Evolutionary conservation across 1,139 yeast species (phyloP), one percentile per base, ranked within the genome.

Genomic region (Pichia cactophila): DNA sequence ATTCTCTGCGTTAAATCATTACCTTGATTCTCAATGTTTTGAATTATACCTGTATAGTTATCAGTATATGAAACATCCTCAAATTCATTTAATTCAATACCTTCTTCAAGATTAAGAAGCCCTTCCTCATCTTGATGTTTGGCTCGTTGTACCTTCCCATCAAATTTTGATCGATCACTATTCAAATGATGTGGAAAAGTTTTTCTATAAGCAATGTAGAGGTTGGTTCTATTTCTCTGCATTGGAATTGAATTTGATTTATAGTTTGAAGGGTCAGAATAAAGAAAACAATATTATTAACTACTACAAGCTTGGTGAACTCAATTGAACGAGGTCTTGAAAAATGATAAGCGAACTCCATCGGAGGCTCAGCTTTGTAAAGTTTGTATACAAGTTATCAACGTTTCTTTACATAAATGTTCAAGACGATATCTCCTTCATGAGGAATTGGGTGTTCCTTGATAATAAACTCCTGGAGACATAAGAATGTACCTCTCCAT

Each of bases 401-500:
- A 23, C 23, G 23, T 23, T 23, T 23, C n/a, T 11, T 10, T 31
- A 31, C 31, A 7, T 10, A 7, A 29, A 29, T 29, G 12, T 29
- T 11, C 4, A 29, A 29, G 10, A 9, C 31, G 7, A 10, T 3
- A 29, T 11, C 7, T 29, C 3, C 7, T 29, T 29, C 20, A 31
- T 31, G 28, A 44, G 26, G 48, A 41, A 33, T 44, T 50, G 8
- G 52, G 48, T 0, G 57, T 56, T 4, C 62, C 61, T 44, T 59
- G 64, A 52, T 81, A 83, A 86, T 89, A 85, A 17, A 83, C 79
- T 56, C 90, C 97, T 0, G 98, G 98, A 4, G 92, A 96, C 82
- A 90, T 89, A 53, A 90, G 68, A 50, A 94, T 86, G 61, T 94
- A 92, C 48, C 97, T 69, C 61, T 92, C 97, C 98, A 94, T 94